Percentiles rank a stretch among this genome's conserved stretches.
These are phyloP conservation scores for Mucor circinelloides DNA, from an alignment of 371 early-diverging fungal genomes.

Conservation along the genomic window DNA sequence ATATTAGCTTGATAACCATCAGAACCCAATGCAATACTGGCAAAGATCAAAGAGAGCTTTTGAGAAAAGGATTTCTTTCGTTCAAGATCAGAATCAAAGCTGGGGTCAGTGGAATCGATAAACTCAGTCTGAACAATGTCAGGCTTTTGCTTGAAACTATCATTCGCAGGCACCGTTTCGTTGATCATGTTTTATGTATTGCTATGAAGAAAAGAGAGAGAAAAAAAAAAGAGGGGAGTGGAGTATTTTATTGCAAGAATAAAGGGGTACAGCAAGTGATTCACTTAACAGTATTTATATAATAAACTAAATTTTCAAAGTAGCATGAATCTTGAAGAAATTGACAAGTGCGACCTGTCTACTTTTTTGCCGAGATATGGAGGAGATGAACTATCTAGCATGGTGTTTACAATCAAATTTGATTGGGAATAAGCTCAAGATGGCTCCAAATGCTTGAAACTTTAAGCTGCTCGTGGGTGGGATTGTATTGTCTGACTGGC, in stretches of 20 bases:
- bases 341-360: background rate
- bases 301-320: background rate
- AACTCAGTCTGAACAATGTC: background rate
- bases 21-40: slow-evolving; percentile 41
- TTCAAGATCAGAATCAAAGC: background rate
- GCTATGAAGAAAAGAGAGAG: background rate
- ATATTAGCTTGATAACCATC: slow-evolving; percentile 53
- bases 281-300: background rate
- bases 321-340: background rate
- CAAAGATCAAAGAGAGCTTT: slow-evolving; percentile 27
- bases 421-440: background rate
- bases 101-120: background rate
- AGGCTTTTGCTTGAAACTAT: background rate
- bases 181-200: background rate
- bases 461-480: background rate
- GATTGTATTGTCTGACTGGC: background rate
- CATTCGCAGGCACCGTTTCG: background rate
- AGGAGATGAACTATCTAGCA: background rate
- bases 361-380: background rate
- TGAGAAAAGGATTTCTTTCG: slow-evolving; percentile 1
- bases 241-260: background rate
- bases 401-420: background rate
- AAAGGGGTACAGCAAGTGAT: background rate
- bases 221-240: background rate
- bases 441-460: background rate